phyloP scores from a whole-genome alignment of 2,329 filamentous ascomycete species.

The Cladosporium sp. region DNA sequence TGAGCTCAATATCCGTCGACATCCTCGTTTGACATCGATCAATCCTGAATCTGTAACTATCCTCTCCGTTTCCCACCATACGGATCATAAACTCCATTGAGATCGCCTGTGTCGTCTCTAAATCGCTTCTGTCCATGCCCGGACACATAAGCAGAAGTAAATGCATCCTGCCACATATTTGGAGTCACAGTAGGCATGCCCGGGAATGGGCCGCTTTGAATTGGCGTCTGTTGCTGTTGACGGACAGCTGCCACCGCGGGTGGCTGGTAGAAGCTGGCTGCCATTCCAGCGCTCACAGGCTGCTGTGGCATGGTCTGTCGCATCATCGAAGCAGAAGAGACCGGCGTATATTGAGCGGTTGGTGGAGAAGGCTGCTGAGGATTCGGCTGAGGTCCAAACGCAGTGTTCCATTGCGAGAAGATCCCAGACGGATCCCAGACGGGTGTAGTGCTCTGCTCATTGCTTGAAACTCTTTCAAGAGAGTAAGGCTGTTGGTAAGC shows the following conservation, averaged over 20 bases:
- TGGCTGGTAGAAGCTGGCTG: conserved; percentile 13
- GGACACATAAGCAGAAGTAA: conserved; percentile 39
- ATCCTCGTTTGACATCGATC: background rate
- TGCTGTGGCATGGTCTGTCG: conserved; percentile 35
- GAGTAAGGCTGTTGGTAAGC: conserved; percentile 13
- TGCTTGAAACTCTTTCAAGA: conserved; percentile 10
- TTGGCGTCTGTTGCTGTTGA: background rate
- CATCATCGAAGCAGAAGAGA: conserved; percentile 34
- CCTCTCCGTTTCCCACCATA: conserved; percentile 26
- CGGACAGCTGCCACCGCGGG: background rate
- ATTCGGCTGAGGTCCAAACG: conserved; percentile 66
- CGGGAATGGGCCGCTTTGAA: background rate
- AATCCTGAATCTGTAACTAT: background rate
- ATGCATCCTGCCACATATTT: conserved; percentile 53
- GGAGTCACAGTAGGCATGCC: conserved; percentile 44
- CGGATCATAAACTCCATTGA: background rate
- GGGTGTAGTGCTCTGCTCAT: conserved; percentile 22
- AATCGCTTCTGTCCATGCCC: conserved; percentile 46
- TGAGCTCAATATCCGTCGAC: background rate
- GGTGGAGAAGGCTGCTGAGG: conserved; percentile 47
- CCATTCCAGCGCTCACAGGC: conserved; percentile 10
- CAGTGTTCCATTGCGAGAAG: conserved; percentile 86
- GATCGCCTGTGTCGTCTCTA: conserved; percentile 40
- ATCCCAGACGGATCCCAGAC: conserved; percentile 39
- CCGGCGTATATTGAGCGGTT: conserved; percentile 27